Percentiles rank a stretch among this genome's conserved stretches.
phyloP scores from a whole-genome alignment of 306 rosid genomes.

The Mimosa pudica region DNA sequence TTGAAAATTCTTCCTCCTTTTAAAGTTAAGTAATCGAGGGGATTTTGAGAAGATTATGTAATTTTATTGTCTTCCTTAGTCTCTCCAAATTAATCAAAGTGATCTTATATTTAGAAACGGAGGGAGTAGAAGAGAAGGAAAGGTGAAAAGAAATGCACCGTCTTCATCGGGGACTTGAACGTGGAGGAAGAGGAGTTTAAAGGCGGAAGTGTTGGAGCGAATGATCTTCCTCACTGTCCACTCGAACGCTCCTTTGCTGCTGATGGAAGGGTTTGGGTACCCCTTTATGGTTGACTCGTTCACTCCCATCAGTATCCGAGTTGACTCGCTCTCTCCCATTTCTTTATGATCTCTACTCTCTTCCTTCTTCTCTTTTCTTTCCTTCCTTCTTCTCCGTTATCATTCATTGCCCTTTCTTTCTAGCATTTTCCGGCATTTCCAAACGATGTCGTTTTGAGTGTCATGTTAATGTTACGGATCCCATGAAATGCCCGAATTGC shows the following conservation, averaged over 20 bases:
- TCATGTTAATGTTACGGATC: too few species aligned
- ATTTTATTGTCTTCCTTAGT: too few species aligned
- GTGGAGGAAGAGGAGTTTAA: constrained; percentile 79
- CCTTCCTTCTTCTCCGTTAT: background rate
- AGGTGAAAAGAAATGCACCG: constrained; percentile 37
- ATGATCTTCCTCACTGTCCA: constrained; percentile 87
- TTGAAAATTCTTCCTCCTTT: too few species aligned
- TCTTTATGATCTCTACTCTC: background rate
- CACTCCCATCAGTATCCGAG: constrained; percentile 82
- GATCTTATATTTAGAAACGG: too few species aligned
- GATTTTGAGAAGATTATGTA: too few species aligned
- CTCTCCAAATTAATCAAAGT: too few species aligned
- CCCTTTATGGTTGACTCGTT: constrained; percentile 91
- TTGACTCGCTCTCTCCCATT: constrained; percentile 44
- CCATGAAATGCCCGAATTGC: background rate
- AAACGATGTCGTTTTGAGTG: background rate
- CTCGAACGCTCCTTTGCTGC: constrained; percentile 87
- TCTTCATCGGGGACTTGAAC: constrained; percentile 95
- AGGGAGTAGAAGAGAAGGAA: constrained; percentile 29
- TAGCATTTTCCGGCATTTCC: background rate
- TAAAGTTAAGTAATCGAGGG: too few species aligned
- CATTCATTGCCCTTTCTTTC: background rate
- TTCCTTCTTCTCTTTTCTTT: background rate
- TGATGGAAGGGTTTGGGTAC: constrained; percentile 82
- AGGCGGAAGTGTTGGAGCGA: constrained; percentile 61